Evolutionary conservation across 768 basidiomycete species (phyloP), one percentile per base, ranked within the genome.

Genomic region (Mycena rebaudengoi): DNA sequence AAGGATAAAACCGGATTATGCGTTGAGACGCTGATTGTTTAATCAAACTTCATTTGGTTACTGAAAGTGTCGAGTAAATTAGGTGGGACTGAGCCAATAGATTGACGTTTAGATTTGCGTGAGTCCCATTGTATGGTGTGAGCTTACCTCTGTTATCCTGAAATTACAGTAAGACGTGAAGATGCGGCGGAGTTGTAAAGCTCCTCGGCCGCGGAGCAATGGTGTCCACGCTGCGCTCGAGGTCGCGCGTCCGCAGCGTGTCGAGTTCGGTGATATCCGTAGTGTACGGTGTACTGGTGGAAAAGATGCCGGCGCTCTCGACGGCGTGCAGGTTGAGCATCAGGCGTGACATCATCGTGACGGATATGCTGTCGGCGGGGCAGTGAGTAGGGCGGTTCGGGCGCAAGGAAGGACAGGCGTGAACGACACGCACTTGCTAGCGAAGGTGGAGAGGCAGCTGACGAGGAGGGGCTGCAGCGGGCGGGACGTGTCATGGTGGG

Each of bases 291-390:
- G 54, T 21, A 33, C 32, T 64, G 25, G 55, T 46, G 14, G 62
- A 57, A 35, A 64, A 57, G 10, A 57, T 52, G 26, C 62, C 62
- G 20, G 40, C 10, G 25, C 49, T 45, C 49, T 57, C 62, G 23
- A 59, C 55, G 14, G 46, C 20, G 66, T 78, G 71, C 16, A 79
- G 70, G 69, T 80, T 79, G 44, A 79, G 74, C 70, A 79, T 75
- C 18, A 80, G 74, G 23, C 77, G 76, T 18, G 78, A 79, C 70
- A 76, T 74, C 68, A 80, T 67, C n/a, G 72, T 72, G 11, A 78
- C 67, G 13, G 79, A 57, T 29, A 64, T 28, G 28, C 62, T 58
- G 43, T 18, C 12, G n/a, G 25, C 21, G 52, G 18, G 18, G 6
- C 0, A 6, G n/a, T 54, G 10, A 25, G 35, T 35, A 16, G 11